Base-by-base conservation (phyloP, 2,329 filamentous ascomycete genomes). In the Bipolaris zeicola region DNA sequence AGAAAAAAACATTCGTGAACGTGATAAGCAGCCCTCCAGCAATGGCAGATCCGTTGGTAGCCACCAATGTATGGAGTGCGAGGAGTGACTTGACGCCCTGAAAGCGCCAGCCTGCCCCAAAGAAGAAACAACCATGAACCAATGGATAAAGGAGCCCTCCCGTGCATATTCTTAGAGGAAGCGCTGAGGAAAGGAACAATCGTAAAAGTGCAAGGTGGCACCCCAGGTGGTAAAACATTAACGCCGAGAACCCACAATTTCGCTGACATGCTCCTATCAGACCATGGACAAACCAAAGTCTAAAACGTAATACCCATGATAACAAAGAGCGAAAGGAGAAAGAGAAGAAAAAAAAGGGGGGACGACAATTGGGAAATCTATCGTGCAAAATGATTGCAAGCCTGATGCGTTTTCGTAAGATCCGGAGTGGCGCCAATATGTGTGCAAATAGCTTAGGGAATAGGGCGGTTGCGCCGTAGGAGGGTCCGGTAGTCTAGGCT, bases 311-410 rank as follows among this genome's bases (percentile, higher is more conserved):
- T 60, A 61, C 54, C 56, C 55, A 56, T 52, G 64, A 66, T 51
- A 66, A 66, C 57, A 67, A 67, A 61, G 61, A 60, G 64, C 31
- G 53, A 64, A 65, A 67, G 57, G 58, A 65, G 61, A 63, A 6
- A 20, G 13, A 26, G 11, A 24, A 20, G 20, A 24, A 26, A 26
- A 13, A 13, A 24, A 24, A 24, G 5, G 6, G 62, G 54, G 57
- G 52, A 61, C 60, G 56, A 53, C 53, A 55, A 60, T 39, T 41
- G 62, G 67, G 52, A 61, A 73, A 75, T 76, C 73, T 76, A 76
- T 74, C 68, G 73, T 76, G 72, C 72, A 74, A 68, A 61, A 73
- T 73, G 66, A 63, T 71, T 66, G 68, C 69, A 70, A 66, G 64
- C 62, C 64, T 65, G 65, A 57, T 70, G 68, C 65, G 60, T 68